Percentiles rank a stretch among this genome's conserved stretches.
Conservation (phyloP, 2,329 filamentous ascomycete genomes). For the Uncinocarpus reesii region DNA sequence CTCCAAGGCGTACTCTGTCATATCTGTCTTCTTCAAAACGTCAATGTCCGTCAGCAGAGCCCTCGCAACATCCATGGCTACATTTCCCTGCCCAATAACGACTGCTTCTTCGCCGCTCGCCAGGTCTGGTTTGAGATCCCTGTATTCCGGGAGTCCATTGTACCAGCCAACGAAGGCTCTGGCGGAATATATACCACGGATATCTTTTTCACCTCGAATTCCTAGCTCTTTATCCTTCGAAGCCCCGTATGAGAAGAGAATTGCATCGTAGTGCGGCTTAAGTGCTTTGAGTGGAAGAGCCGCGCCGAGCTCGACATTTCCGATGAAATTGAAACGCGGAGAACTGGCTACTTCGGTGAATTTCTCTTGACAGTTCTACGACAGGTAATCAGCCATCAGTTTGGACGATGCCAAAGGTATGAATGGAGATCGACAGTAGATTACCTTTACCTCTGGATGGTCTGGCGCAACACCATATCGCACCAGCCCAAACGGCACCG, state of each 20-base stretch:
- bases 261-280: constrained; percentile 76
- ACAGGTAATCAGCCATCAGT: neutral
- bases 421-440: constrained; percentile 12
- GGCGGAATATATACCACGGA: constrained; percentile 72
- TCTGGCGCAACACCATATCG: constrained; percentile 95
- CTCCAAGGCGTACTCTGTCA: constrained; percentile 72
- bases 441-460: constrained; percentile 93
- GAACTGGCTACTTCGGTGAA: constrained; percentile 80
- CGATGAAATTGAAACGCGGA: constrained; percentile 77
- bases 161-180: constrained; percentile 97
- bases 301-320: constrained; percentile 71
- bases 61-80: constrained; percentile 84
- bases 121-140: constrained; percentile 61
- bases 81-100: constrained; percentile 89
- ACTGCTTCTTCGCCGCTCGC: constrained; percentile 69
- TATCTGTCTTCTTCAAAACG: constrained; percentile 69
- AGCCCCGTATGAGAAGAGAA: constrained; percentile 88
- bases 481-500: constrained; percentile 85
- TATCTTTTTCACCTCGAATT: constrained; percentile 63
- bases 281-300: constrained; percentile 58
- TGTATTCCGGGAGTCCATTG: constrained; percentile 81
- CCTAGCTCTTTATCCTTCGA: constrained; percentile 69
- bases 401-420: neutral
- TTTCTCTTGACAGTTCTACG: constrained; percentile 84
- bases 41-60: constrained; percentile 72